Conservation (phyloP, 2,329 filamentous ascomycete species). For the Cryoendolithus antarcticus region DNA sequence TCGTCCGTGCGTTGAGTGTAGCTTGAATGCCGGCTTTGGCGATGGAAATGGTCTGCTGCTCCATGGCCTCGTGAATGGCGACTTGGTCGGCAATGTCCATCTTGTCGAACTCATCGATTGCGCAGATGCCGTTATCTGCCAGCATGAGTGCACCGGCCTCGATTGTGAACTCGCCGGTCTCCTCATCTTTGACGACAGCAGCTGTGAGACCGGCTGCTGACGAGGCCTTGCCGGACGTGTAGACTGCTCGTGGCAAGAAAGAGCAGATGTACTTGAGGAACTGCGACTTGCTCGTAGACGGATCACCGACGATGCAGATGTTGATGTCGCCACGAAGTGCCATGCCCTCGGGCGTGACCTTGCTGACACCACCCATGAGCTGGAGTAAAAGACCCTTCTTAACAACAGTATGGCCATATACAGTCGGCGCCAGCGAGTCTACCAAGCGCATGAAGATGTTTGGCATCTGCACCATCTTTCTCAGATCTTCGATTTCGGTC, state of each 20-base stretch:
- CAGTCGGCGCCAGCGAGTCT: conserved; percentile 88
- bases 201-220: conserved; percentile 95
- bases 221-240: conserved; percentile 94
- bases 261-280: conserved; percentile 97
- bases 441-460: conserved; percentile 91
- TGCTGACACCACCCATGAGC: conserved; percentile 89
- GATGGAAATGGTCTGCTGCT: conserved; percentile 98
- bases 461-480: conserved; percentile 85
- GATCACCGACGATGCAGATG: conserved; percentile 95
- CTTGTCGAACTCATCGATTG: conserved; percentile 99
- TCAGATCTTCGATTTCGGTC: conserved; percentile 81
- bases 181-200: conserved; percentile 93
- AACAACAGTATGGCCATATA: conserved; percentile 93
- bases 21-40: conserved; percentile 97
- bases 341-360: conserved; percentile 88
- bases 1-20: conserved; percentile 88
- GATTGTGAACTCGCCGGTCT: conserved; percentile 97
- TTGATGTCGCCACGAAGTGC: conserved; percentile 94
- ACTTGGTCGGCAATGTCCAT: conserved; percentile 98
- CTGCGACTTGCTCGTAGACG: conserved; percentile 93
- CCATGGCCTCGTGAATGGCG: conserved; percentile 99
- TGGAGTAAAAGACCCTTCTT: conserved; percentile 94
- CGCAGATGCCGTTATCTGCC: conserved; percentile 91
- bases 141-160: conserved; percentile 97
- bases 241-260: conserved; percentile 90